Evolutionary conservation across 495 filamentous ascomycete genomes (phyloP).

Genomic region (Schizothecium vesticola): DNA sequence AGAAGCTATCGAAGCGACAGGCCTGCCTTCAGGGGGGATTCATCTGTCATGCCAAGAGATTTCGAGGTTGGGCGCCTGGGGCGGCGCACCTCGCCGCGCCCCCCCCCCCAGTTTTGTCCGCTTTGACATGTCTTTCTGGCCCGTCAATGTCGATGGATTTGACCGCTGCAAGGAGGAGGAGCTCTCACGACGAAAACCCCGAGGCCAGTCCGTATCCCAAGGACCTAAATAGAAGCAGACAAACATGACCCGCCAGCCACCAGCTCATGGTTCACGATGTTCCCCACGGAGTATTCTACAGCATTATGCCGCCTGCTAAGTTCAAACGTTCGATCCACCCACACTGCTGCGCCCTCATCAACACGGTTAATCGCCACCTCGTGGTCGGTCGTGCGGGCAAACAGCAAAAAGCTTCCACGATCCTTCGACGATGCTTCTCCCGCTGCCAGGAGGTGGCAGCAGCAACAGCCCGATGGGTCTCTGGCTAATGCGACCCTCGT

Average conservation of each 20-base stretch:
- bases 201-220: background rate
- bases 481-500: conserved; percentile 5
- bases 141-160: background rate
- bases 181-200: background rate
- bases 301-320: background rate
- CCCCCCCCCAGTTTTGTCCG: no score
- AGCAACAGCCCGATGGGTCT: background rate
- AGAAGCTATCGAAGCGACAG: conserved; percentile 14
- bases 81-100: background rate
- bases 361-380: background rate
- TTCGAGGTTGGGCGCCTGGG: background rate
- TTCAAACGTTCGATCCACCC: background rate
- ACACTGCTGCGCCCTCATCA: background rate
- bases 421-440: conserved; percentile 19
- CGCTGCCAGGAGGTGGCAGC: no score
- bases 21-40: conserved; percentile 11
- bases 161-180: no score
- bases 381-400: background rate
- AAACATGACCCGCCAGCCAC: background rate
- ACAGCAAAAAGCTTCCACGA: conserved; percentile 13
- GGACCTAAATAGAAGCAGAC: background rate
- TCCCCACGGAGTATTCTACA: background rate
- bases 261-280: background rate
- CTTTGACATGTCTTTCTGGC: background rate
- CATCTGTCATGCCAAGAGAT: conserved; percentile 3